These are phyloP conservation scores for Ceratobasidium sp. DNA, from an alignment of 1,284 basidiomycete genomes.

Conservation along the genomic window DNA sequence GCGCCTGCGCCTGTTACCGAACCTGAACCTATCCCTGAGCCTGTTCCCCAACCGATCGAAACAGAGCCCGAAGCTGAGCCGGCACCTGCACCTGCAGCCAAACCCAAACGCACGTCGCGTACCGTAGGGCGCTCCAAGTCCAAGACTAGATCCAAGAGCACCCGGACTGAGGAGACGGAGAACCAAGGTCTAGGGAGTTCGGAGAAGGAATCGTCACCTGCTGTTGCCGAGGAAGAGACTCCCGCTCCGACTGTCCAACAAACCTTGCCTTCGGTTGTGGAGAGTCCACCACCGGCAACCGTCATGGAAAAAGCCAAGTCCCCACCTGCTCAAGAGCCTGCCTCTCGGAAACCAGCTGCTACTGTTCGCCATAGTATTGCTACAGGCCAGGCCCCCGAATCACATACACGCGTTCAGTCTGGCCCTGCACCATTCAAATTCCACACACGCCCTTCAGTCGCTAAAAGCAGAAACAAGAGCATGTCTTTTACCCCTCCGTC, in stretches of 20 bases:
- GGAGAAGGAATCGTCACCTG: background rate
- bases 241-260: background rate
- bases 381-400: background rate
- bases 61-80: background rate
- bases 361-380: background rate
- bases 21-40: too few relatives aligned
- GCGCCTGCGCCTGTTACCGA: too few relatives aligned
- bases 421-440: slow-evolving; percentile 34
- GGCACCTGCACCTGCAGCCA: background rate
- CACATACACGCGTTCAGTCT: slow-evolving; percentile 1
- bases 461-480: slow-evolving; percentile 13
- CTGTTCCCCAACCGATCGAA: too few relatives aligned
- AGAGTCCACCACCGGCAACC: background rate
- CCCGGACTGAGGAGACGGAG: slow-evolving; percentile 8
- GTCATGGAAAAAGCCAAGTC: too few relatives aligned
- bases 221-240: background rate
- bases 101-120: slow-evolving; percentile 23
- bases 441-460: background rate
- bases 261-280: background rate
- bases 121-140: slow-evolving; percentile 27
- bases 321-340: background rate
- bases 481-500: background rate
- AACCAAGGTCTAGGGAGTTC: background rate
- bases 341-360: background rate
- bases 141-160: slow-evolving; percentile 15